Conservation (phyloP, 2,329 filamentous ascomycete species). For the Tolypocladium ovalisporum region DNA sequence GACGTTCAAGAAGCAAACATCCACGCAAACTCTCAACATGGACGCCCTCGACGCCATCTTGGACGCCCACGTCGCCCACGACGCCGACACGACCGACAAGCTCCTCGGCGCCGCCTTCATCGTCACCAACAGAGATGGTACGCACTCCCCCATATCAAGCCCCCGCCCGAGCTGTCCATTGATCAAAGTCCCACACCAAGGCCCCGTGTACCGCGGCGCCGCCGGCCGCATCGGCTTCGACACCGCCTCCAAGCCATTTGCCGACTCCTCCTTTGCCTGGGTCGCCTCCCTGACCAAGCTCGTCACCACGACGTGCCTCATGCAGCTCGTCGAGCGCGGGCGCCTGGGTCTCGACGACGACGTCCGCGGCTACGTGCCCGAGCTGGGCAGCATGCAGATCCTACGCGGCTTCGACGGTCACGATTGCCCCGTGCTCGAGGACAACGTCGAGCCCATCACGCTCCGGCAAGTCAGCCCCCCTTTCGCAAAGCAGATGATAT, state of each 20-base stretch:
- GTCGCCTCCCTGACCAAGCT: slow-evolving; percentile 33
- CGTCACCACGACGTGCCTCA: slow-evolving; percentile 22
- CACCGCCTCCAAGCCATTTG: slow-evolving; percentile 17
- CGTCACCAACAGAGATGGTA: slow-evolving; percentile 20
- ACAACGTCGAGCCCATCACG: slow-evolving; percentile 25
- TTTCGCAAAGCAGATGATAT: no score
- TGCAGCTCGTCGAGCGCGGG: slow-evolving; percentile 28
- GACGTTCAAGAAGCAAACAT: not conserved
- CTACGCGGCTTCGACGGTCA: slow-evolving; percentile 24
- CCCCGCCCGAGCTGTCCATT: not conserved
- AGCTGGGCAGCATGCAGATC: slow-evolving; percentile 21
- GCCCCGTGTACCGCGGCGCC: slow-evolving; percentile 21
- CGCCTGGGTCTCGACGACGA: slow-evolving; percentile 25
- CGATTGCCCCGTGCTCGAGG: slow-evolving; percentile 24
- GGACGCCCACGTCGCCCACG: slow-evolving; percentile 14
- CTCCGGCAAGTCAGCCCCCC: slow-evolving; percentile 18
- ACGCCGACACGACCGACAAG: slow-evolving; percentile 18
- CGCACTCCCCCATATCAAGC: not conserved
- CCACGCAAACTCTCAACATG: slow-evolving; percentile 7
- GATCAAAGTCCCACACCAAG: slow-evolving; percentile 7
- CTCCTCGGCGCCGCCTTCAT: slow-evolving; percentile 25
- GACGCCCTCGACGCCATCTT: slow-evolving; percentile 18
- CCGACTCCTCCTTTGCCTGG: slow-evolving; percentile 20
- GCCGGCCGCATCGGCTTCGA: slow-evolving; percentile 24
- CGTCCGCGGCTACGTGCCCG: slow-evolving; percentile 19